Base-by-base conservation (phyloP, 1,139 yeast genomes). In the Neolecta irregularis region DNA sequence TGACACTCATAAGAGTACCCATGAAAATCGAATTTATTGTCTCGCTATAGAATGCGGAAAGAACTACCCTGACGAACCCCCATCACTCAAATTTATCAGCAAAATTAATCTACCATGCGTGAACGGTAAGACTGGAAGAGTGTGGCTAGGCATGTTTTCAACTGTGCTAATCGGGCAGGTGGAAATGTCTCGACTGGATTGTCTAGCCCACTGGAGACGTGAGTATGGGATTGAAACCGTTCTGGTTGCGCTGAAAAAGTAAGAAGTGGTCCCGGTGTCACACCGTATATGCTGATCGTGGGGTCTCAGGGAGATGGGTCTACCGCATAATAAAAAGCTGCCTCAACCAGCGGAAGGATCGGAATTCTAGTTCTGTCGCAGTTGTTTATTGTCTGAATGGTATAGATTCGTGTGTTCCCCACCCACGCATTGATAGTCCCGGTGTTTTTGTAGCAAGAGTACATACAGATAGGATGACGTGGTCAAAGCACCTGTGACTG, bases 101-200 rank as follows among this genome's bases (percentile, higher is more conserved):
- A 77, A 75, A 60, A 70, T 91, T 48, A 88, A 88, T 54, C 65
- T 88, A 41, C 95, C 96, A 0, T 83, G 93, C 53, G 95, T 91
- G 13, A 76, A 77, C 51, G 57, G 52, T 23, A 48, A 55, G 9
- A 64, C 65, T 12, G 98, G 96, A 3, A 59, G 42, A 33, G 49
- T 46, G 29, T n/a, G 8, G 19, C 8, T 24, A 3, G 24, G 18
- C 11, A n/a, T 7, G 23, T 12, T 9, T 29, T 20, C 16, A 20
- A 9, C 16, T 15, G 6, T 8, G 23, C 32, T 22, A 11, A 32
- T 2, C 12, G 11, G 11, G 4, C 17, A 64, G 24, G 85, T 88
- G 2, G 61, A 70, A 30, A 62, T 67, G 2, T 51, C 62, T 5
- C 65, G 67, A 44, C 74, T 91, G 47, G 75, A 74, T 29, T 74